Conservation (phyloP, 257 asterid genomes). For the Mentha longifolia region DNA sequence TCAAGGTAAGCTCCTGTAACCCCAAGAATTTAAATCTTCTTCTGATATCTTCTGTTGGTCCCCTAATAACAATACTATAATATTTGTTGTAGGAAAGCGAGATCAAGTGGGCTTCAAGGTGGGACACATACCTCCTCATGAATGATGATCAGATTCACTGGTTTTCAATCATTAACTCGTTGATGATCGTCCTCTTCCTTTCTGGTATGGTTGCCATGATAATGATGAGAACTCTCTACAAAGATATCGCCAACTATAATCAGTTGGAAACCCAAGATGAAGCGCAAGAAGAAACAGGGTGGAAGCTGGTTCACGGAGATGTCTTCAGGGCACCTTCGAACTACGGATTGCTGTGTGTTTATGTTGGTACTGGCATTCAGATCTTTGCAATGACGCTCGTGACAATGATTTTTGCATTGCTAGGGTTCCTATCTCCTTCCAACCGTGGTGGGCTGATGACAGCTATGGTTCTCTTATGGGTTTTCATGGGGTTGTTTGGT, state of each 20-base stretch:
- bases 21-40: background rate
- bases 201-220: conserved; percentile 98
- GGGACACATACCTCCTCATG: conserved; percentile 96
- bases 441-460: conserved; percentile 93
- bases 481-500: conserved; percentile 85
- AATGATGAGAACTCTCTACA: conserved; percentile 91
- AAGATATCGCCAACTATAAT: conserved; percentile 87
- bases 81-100: conserved; percentile 63
- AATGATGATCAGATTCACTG: conserved; percentile 93
- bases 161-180: conserved; percentile 90
- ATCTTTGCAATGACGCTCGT: conserved; percentile 82
- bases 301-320: conserved; percentile 94
- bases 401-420: conserved; percentile 79
- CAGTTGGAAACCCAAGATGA: conserved; percentile 92
- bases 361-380: conserved; percentile 88
- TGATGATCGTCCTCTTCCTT: conserved; percentile 92
- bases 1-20: conserved; percentile 51
- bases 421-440: conserved; percentile 91
- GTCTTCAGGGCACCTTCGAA: conserved; percentile 71
- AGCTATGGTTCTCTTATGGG: conserved; percentile 94
- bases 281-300: conserved; percentile 92
- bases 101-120: conserved; percentile 90
- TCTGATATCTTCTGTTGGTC: conserved; percentile 18
- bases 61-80: background rate
- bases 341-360: conserved; percentile 78